Evolutionary conservation across 2,329 filamentous ascomycete species (phyloP).

Genomic region (Stachybotrys echinatus): DNA sequence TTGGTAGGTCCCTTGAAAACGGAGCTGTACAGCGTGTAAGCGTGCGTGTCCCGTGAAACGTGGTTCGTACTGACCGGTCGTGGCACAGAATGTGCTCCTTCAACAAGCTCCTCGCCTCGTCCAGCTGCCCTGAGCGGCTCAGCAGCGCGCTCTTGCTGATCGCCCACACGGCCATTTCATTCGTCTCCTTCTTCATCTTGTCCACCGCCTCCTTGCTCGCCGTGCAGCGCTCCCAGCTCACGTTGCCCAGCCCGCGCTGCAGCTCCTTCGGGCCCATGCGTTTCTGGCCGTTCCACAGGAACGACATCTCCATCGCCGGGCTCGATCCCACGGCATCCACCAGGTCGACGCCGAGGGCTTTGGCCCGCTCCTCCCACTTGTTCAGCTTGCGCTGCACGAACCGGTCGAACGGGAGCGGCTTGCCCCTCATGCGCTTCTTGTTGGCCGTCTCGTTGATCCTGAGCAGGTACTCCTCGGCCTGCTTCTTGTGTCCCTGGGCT

Average conservation of each 20-base stretch:
- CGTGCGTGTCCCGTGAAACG: neutral
- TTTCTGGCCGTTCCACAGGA: conserved; percentile 87
- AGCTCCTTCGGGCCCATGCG: conserved; percentile 68
- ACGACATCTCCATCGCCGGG: conserved; percentile 85
- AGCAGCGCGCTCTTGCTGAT: conserved; percentile 63
- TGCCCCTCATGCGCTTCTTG: conserved; percentile 84
- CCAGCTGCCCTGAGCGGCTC: conserved; percentile 55
- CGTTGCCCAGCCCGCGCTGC: conserved; percentile 52
- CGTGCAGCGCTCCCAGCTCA: conserved; percentile 62
- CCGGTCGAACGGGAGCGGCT: conserved; percentile 82
- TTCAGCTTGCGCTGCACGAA: conserved; percentile 79
- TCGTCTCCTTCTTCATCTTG: conserved; percentile 45
- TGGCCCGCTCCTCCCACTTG: conserved; percentile 80
- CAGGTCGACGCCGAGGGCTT: conserved; percentile 60
- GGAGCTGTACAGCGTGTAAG: conserved; percentile 27
- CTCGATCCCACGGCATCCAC: conserved; percentile 76
- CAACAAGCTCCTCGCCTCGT: conserved; percentile 62
- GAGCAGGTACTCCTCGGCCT: conserved; percentile 64
- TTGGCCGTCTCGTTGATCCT: conserved; percentile 71
- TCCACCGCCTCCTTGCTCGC: conserved; percentile 31
- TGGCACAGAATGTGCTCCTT: conserved; percentile 59
- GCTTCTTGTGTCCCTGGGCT: conserved; percentile 52
- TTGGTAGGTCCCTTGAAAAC: conserved; percentile 54
- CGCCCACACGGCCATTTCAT: conserved; percentile 60
- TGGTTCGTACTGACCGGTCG: conserved; percentile 50